Evolutionary conservation across 768 basidiomycete genomes (phyloP).

Genomic region (Boletus sensibilis): DNA sequence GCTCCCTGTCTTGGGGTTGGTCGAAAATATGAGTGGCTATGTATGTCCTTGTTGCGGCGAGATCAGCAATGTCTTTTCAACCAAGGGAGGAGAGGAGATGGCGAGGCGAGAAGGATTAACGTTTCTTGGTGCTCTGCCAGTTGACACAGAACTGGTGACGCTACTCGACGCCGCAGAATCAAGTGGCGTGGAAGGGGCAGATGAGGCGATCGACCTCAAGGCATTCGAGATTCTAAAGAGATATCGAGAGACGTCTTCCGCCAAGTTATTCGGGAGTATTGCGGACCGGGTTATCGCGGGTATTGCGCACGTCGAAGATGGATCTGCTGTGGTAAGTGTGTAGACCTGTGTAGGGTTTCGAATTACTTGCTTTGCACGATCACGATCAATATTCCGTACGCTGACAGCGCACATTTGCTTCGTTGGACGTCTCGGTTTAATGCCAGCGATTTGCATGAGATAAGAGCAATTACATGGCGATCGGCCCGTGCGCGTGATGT

Average conservation of each 20-base stretch:
- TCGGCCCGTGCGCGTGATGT: not conserved
- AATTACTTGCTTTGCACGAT: not conserved
- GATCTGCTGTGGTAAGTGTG: not conserved
- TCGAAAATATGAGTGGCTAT: slow-evolving; percentile 99
- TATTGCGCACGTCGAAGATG: slow-evolving; percentile 20
- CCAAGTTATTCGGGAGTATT: slow-evolving; percentile 64
- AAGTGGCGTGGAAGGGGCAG: slow-evolving; percentile 16
- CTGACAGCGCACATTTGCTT: not conserved
- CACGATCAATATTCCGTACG: too few species aligned
- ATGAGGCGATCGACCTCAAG: slow-evolving; percentile 24
- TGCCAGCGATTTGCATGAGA: not conserved
- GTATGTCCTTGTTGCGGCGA: slow-evolving; percentile 97
- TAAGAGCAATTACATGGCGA: not conserved
- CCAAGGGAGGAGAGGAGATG: slow-evolving; percentile 89
- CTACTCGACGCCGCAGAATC: slow-evolving; percentile 70
- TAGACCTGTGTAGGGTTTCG: not conserved
- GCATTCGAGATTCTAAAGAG: slow-evolving; percentile 54
- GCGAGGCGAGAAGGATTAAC: slow-evolving; percentile 67
- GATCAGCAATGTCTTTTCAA: slow-evolving; percentile 91
- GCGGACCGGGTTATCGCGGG: slow-evolving; percentile 41
- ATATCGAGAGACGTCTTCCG: slow-evolving; percentile 69
- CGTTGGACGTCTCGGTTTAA: not conserved
- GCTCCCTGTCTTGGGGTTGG: slow-evolving; percentile 84
- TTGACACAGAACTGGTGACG: slow-evolving; percentile 88
- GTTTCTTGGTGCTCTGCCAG: slow-evolving; percentile 88